Evolutionary conservation across 139 green algal genomes (phyloP), one percentile per base, ranked within the genome.

Genomic region (Gonium pectorale): DNA sequence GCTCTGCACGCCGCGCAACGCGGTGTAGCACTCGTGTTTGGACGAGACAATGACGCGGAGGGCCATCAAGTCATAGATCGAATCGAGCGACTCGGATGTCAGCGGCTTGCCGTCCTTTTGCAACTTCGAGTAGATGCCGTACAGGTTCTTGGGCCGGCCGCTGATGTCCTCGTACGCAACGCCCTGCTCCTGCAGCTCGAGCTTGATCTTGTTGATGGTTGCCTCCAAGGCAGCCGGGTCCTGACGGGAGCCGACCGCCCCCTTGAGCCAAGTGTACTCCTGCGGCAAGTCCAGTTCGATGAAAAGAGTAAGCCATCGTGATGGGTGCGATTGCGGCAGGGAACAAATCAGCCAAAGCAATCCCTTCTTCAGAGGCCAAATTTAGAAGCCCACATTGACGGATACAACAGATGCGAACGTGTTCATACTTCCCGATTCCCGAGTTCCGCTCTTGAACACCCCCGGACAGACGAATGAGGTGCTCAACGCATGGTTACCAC

Each of bases 81-180:
- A n/a, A 5, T 46, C 43, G 11, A 86, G 67, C 15, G 56, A 71
- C 31, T 43, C 52, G 8, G 13, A 9, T 2, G 81, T 82, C 17
- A 87, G 56, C 11, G 43, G 66, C 29, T 80, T 85, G 52, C 77
- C 71, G 31, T 88, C 80, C 24, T 66, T 68, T n/a, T 70, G 2
- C 92, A 99, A 97, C 88, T 99, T 99, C 3, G 84, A 80, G 78
- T 87, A 95, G 74, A 99, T 94, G n/a, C 93, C 94, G 67, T 94
- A 98, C 75, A 99, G 87, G 81, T 96, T 97, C 90, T 99, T 99
- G 31, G 95, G 93, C 17, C 97, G 92, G 9, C 96, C 97, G 8
- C 83, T 92, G 49, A 99, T 91, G 86, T 99, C 97, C 59, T 93
- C 87, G 35, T 92, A 90, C 46, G 67, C 22, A 8, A 94, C 79